phyloP scores from a whole-genome alignment of 1,284 basidiomycete species.

The Dichomitus squalens region DNA sequence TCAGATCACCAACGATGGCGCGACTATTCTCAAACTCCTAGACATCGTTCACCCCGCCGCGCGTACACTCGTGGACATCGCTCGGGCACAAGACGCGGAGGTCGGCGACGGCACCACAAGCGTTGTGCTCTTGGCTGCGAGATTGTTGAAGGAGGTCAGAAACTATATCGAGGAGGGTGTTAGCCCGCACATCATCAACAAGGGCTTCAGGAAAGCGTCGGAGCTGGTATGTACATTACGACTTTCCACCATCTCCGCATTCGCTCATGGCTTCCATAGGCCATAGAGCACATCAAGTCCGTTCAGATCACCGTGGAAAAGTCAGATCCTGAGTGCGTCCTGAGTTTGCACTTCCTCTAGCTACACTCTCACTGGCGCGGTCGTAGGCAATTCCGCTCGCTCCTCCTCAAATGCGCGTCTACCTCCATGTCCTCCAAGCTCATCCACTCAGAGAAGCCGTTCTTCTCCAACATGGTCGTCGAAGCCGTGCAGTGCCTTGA shows the following conservation, averaged over 20 bases:
- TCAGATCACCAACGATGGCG: constrained; percentile 98
- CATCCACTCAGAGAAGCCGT: constrained; percentile 98
- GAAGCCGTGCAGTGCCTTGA: constrained; percentile 94
- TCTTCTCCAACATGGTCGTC: constrained; percentile 99
- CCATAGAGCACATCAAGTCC: constrained; percentile 85
- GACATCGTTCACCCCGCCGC: constrained; percentile 99
- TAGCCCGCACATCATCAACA: constrained; percentile 97
- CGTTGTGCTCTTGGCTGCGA: constrained; percentile 92
- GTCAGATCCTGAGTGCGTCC: constrained; percentile 81
- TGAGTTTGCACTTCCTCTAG: not conserved
- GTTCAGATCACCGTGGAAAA: constrained; percentile 93
- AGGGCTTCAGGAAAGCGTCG: constrained; percentile 90
- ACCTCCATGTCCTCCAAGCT: constrained; percentile 99
- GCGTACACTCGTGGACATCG: constrained; percentile 95
- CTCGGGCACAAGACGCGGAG: constrained; percentile 97
- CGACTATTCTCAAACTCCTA: constrained; percentile 95
- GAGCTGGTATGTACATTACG: constrained; percentile 66
- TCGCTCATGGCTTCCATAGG: constrained; percentile 48
- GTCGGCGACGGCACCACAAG: constrained; percentile 98
- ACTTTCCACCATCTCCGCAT: constrained; percentile 3
- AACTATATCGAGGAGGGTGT: constrained; percentile 97
- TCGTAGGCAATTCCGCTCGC: constrained; percentile 84
- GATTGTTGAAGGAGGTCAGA: constrained; percentile 92
- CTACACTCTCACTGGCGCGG: not conserved
- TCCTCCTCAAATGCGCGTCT: constrained; percentile 94